Evolutionary conservation across 2,329 filamentous ascomycete species (phyloP).

Genomic region (Camillea tinctor): DNA sequence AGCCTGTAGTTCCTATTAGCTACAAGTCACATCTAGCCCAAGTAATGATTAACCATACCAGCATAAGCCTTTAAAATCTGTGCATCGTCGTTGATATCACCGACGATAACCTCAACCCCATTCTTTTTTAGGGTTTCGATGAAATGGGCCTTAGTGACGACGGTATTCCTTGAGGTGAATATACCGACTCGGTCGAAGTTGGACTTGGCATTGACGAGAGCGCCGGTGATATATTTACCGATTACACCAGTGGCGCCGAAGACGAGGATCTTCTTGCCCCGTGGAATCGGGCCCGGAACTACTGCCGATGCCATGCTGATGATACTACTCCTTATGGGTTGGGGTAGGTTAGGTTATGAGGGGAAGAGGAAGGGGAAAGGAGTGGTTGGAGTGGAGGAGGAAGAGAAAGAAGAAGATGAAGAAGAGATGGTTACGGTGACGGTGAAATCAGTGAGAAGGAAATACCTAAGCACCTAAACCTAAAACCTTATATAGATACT

Average conservation of each 20-base stretch:
- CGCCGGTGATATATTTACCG: slow-evolving; percentile 35
- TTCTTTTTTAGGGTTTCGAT: neutral
- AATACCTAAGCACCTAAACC: too few species aligned
- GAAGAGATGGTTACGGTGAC: too few species aligned
- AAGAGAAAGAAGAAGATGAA: too few species aligned
- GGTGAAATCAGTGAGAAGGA: too few species aligned
- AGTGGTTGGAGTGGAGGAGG: too few species aligned
- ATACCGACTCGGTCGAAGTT: slow-evolving; percentile 39
- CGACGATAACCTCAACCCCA: slow-evolving; percentile 54
- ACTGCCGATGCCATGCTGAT: neutral
- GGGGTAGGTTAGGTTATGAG: too few species aligned
- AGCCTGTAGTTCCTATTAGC: slow-evolving; percentile 16
- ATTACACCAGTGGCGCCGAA: slow-evolving; percentile 35
- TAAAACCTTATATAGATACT: too few species aligned
- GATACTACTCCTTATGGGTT: neutral
- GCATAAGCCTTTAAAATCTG: slow-evolving; percentile 54
- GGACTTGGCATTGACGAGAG: slow-evolving; percentile 33
- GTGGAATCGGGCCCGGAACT: neutral
- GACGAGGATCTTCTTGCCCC: slow-evolving; percentile 27
- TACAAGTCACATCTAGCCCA: neutral
- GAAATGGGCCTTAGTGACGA: slow-evolving; percentile 41
- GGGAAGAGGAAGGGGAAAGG: too few species aligned
- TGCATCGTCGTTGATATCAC: slow-evolving; percentile 48
- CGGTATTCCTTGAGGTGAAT: slow-evolving; percentile 54
- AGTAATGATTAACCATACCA: slow-evolving; percentile 24